Percentiles rank a stretch among this genome's conserved stretches.
phyloP scores from a whole-genome alignment of 2,329 filamentous ascomycete species.

The Plenodomus tracheiphilus region DNA sequence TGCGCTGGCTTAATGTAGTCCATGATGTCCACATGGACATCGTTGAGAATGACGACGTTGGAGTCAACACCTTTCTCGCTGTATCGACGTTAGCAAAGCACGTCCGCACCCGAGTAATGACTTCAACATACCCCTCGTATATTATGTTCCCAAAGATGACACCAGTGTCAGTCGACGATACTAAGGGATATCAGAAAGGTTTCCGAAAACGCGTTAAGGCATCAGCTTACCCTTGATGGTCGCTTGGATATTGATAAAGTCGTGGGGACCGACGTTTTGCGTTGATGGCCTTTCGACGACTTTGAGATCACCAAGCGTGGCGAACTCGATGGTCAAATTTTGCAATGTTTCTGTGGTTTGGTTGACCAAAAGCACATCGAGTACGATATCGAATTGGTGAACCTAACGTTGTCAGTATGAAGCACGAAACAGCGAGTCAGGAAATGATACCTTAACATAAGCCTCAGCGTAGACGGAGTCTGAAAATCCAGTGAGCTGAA shows the following conservation, averaged over 20 bases:
- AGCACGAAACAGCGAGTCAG: too few relatives aligned
- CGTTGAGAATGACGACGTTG: slow-evolving; percentile 96
- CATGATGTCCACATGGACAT: slow-evolving; percentile 99
- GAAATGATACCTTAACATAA: slow-evolving; percentile 74
- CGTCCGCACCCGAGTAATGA: neutral
- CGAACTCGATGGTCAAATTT: slow-evolving; percentile 96
- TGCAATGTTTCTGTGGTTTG: slow-evolving; percentile 96
- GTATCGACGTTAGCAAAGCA: slow-evolving; percentile 65
- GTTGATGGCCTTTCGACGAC: slow-evolving; percentile 96
- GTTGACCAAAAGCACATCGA: slow-evolving; percentile 95
- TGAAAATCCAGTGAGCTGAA: slow-evolving; percentile 97
- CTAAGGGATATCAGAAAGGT: slow-evolving; percentile 45
- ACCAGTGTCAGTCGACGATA: slow-evolving; percentile 95
- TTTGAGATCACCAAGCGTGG: slow-evolving; percentile 96
- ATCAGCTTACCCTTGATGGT: slow-evolving; percentile 90
- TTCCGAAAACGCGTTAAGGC: slow-evolving; percentile 30
- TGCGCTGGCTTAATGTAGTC: slow-evolving; percentile 98
- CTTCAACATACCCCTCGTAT: slow-evolving; percentile 71
- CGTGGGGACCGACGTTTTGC: slow-evolving; percentile 91
- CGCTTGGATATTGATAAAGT: slow-evolving; percentile 97
- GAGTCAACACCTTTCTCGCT: slow-evolving; percentile 64
- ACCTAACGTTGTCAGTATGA: slow-evolving; percentile 47
- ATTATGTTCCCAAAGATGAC: slow-evolving; percentile 99
- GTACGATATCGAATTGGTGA: slow-evolving; percentile 96
- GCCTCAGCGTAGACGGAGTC: slow-evolving; percentile 98